These are phyloP conservation scores for Venturiaceae sp. DNA, from an alignment of 2,329 filamentous ascomycete genomes.

Conservation along the genomic window DNA sequence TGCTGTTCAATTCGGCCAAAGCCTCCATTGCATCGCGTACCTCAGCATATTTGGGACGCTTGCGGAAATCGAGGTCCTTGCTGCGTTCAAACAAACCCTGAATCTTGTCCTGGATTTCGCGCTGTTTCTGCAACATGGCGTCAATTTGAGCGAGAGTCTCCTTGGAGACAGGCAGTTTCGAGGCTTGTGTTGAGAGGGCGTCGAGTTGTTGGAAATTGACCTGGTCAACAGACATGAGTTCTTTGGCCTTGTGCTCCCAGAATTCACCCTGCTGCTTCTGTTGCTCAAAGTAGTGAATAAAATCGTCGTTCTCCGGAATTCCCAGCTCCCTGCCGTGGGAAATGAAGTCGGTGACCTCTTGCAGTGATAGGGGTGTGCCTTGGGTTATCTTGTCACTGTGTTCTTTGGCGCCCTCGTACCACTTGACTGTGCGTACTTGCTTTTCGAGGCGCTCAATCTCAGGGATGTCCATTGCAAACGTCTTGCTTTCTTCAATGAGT, in stretches of 20 bases:
- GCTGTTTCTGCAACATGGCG: slow-evolving; percentile 87
- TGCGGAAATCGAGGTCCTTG: slow-evolving; percentile 62
- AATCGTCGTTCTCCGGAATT: slow-evolving; percentile 71
- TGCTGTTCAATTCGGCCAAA: slow-evolving; percentile 82
- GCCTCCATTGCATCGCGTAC: slow-evolving; percentile 85
- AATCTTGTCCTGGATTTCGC: slow-evolving; percentile 86
- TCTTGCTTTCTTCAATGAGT: slow-evolving; percentile 77
- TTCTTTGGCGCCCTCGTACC: slow-evolving; percentile 68
- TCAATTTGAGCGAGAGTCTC: slow-evolving; percentile 78
- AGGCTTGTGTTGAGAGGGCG: slow-evolving; percentile 76
- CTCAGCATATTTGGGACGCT: slow-evolving; percentile 78
- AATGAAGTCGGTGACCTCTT: slow-evolving; percentile 72
- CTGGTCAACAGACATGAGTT: slow-evolving; percentile 82
- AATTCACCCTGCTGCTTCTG: slow-evolving; percentile 67
- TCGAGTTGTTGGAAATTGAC: slow-evolving; percentile 94
- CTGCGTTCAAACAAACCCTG: slow-evolving; percentile 70
- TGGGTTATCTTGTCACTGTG: slow-evolving; percentile 44
- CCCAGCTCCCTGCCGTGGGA: slow-evolving; percentile 66
- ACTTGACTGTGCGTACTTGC: slow-evolving; percentile 75
- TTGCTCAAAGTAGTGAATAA: slow-evolving; percentile 65
- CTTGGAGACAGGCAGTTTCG: slow-evolving; percentile 67
- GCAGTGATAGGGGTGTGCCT: slow-evolving; percentile 50
- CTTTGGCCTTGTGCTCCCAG: slow-evolving; percentile 89
- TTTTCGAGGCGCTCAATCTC: slow-evolving; percentile 77
- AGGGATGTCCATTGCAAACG: slow-evolving; percentile 84